Percentiles rank a stretch among this genome's conserved stretches.
Conservation (phyloP, 306 rosid genomes). For the Corylus heterophylla region DNA sequence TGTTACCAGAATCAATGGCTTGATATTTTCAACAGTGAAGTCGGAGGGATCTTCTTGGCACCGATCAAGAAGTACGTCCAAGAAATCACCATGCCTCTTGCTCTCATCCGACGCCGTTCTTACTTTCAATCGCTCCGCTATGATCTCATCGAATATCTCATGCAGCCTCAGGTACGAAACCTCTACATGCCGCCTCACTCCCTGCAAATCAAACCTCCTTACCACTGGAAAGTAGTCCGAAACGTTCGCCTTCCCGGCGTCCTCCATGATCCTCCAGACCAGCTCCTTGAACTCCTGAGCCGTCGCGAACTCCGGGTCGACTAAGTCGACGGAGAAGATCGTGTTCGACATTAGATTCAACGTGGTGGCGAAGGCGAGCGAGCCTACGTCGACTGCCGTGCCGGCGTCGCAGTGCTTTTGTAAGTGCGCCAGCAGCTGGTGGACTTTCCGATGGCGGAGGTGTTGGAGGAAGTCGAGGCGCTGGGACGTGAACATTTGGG, state of each 20-base stretch:
- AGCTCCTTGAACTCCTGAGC: slow-evolving; percentile 58
- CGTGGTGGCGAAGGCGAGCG: slow-evolving; percentile 46
- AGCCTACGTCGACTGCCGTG: slow-evolving; percentile 37
- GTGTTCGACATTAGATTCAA: slow-evolving; percentile 57
- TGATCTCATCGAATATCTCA: slow-evolving; percentile 44
- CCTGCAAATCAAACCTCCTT: slow-evolving; percentile 48
- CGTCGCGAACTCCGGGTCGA: slow-evolving; percentile 41
- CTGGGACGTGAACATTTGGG: slow-evolving; percentile 43
- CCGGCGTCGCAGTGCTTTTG: not conserved
- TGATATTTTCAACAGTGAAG: slow-evolving; percentile 43
- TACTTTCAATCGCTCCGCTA: slow-evolving; percentile 29
- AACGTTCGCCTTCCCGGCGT: slow-evolving; percentile 52
- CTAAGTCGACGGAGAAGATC: slow-evolving; percentile 54
- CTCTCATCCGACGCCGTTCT: slow-evolving; percentile 10
- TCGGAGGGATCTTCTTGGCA: slow-evolving; percentile 21
- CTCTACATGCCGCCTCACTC: slow-evolving; percentile 43
- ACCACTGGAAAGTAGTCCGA: slow-evolving; percentile 55
- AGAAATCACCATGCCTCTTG: slow-evolving; percentile 38
- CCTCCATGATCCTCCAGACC: slow-evolving; percentile 70
- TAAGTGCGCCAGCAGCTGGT: slow-evolving; percentile 39
- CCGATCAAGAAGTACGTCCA: slow-evolving; percentile 57
- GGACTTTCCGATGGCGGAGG: slow-evolving; percentile 46
- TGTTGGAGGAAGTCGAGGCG: slow-evolving; percentile 50
- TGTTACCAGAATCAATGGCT: slow-evolving; percentile 53
- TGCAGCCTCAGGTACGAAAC: slow-evolving; percentile 54